Conservation (phyloP, 148 eudicot species). For the Cornus controversa region DNA sequence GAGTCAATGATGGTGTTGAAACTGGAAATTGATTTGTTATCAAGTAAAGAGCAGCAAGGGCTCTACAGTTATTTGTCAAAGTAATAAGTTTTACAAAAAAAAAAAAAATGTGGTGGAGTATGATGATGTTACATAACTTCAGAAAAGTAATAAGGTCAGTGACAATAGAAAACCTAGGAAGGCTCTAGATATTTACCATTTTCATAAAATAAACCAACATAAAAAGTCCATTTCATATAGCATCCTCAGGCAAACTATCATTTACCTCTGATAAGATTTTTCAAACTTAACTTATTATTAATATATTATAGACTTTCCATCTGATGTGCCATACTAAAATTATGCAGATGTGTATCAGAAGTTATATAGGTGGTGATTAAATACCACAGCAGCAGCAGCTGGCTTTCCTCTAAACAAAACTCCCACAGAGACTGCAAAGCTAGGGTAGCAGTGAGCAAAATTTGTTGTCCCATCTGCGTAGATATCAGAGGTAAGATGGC, state of each 20-base stretch:
- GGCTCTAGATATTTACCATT: background rate
- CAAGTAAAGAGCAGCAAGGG: too few species aligned
- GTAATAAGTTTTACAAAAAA: too few species aligned
- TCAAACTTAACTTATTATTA: too few species aligned
- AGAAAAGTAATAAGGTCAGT: background rate
- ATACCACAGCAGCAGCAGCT: conserved; percentile 94
- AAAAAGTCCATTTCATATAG: background rate
- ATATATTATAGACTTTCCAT: background rate
- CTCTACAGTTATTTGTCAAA: too few species aligned
- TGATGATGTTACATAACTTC: too few species aligned
- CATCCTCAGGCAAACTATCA: background rate
- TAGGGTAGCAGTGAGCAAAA: conserved; percentile 96
- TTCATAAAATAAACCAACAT: background rate
- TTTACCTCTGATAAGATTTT: background rate
- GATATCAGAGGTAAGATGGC: conserved; percentile 9
- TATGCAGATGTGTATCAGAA: background rate
- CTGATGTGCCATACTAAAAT: background rate
- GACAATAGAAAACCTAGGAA: background rate
- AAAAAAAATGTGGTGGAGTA: too few species aligned
- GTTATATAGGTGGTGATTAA: conserved; percentile 4
- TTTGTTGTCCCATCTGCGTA: conserved; percentile 93
- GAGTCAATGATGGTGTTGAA: too few species aligned
- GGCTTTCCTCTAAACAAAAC: conserved; percentile 89
- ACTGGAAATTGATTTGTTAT: too few species aligned
- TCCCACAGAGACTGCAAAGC: conserved; percentile 96